A percentile compares a stretch with the other conserved stretches of the same genome.
Conservation (phyloP, 1,139 yeast species). For the Pneumocystis jirovecii region DNA sequence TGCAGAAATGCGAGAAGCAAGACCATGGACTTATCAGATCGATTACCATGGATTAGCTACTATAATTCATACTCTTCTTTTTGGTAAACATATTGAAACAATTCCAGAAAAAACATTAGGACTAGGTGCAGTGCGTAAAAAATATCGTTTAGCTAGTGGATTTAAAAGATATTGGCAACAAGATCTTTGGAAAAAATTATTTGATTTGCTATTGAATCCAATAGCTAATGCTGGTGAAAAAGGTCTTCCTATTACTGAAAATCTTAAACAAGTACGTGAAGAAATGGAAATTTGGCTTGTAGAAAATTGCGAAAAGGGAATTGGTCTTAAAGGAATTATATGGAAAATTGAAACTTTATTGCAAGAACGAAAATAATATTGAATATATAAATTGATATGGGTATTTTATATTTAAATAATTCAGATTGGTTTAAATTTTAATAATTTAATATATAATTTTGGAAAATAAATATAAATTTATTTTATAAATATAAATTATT, state of each 20-base stretch:
- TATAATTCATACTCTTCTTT: constrained; percentile 51
- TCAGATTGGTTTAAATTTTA: neutral
- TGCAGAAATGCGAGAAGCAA: constrained; percentile 47
- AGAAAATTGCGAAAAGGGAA: constrained; percentile 15
- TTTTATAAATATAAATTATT: neutral
- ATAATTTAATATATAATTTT: neutral
- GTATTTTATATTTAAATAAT: neutral
- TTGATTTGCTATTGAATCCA: constrained; percentile 52
- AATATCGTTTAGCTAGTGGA: constrained; percentile 29
- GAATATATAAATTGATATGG: neutral
- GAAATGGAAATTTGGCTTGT: constrained; percentile 35
- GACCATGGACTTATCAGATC: constrained; percentile 65
- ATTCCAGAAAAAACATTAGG: constrained; percentile 16
- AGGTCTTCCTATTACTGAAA: constrained; percentile 30
- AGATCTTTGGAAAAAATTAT: constrained; percentile 56
- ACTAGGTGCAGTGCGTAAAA: constrained; percentile 17
- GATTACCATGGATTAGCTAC: constrained; percentile 80
- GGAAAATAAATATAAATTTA: neutral
- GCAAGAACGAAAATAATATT: neutral
- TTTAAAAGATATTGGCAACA: constrained; percentile 69
- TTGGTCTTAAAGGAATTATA: constrained; percentile 8
- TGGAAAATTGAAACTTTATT: neutral
- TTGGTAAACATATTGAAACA: constrained; percentile 44
- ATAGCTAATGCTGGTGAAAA: constrained; percentile 18
- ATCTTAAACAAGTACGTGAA: constrained; percentile 28